Evolutionary conservation across 2,329 filamentous ascomycete genomes (phyloP).

Genomic region (Berkeleyomyces rouxiae): DNA sequence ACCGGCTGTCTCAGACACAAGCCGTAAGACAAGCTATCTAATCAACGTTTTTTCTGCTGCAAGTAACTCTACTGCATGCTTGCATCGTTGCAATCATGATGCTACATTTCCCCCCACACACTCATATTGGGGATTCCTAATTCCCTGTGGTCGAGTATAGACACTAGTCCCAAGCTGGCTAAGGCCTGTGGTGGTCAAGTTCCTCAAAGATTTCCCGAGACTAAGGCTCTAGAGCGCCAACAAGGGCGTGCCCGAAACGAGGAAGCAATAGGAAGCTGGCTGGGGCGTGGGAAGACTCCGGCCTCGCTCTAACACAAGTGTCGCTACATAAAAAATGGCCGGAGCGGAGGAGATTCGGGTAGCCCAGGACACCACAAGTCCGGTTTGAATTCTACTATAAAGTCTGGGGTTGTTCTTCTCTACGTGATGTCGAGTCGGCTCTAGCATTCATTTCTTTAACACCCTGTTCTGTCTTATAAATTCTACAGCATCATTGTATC

Average conservation of each 20-base stretch:
- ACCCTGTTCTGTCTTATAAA: not conserved
- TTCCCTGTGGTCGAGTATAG: not conserved
- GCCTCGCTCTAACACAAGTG: slow-evolving; percentile 3
- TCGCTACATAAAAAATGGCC: not conserved
- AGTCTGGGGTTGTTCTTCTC: not conserved
- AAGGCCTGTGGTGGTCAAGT: not conserved
- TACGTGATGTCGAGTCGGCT: not conserved
- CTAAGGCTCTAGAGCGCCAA: not conserved
- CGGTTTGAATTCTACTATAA: slow-evolving; percentile 5
- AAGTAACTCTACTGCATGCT: not conserved
- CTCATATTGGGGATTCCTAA: not conserved
- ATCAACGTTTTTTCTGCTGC: too few relatives aligned
- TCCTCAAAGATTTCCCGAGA: not conserved
- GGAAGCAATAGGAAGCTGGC: not conserved
- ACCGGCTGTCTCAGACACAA: too few relatives aligned
- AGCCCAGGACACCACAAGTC: not conserved
- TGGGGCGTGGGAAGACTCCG: slow-evolving; percentile 2
- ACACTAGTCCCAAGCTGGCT: not conserved
- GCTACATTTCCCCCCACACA: not conserved
- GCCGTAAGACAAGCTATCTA: too few relatives aligned
- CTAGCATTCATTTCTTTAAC: not conserved
- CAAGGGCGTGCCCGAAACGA: not conserved
- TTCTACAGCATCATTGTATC: not conserved
- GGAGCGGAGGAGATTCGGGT: not conserved
- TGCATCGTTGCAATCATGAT: not conserved